These are phyloP conservation scores for Exutisphaerella laricina DNA, from an alignment of 2,329 filamentous ascomycete genomes.

Conservation along the genomic window DNA sequence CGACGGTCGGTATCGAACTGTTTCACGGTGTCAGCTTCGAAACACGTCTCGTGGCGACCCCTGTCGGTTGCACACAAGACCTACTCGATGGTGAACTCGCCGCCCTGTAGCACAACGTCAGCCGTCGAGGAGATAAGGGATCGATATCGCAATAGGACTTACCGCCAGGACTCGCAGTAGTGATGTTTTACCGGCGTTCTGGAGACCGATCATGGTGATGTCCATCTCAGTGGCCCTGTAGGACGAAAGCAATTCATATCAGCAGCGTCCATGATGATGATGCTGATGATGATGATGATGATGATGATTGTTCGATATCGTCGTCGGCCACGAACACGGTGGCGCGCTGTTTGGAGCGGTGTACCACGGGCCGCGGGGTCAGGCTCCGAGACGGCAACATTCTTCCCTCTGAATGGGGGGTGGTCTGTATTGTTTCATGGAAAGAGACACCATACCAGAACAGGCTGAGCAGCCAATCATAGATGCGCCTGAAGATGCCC, in stretches of 20 bases:
- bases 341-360: constrained; percentile 9
- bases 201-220: constrained; percentile 96
- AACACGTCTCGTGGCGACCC: constrained; percentile 12
- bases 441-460: constrained; percentile 70
- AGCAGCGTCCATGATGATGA: constrained; percentile 16
- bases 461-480: constrained; percentile 95
- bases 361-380: constrained; percentile 7
- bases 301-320: constrained; percentile 10
- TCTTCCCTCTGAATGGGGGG: not conserved
- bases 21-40: constrained; percentile 34
- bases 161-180: constrained; percentile 90
- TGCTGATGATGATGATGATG: no score
- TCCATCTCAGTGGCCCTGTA: constrained; percentile 97
- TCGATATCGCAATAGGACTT: constrained; percentile 43
- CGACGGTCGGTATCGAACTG: constrained; percentile 96
- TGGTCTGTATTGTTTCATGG: not conserved
- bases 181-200: constrained; percentile 97
- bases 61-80: constrained; percentile 37
- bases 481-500: constrained; percentile 85
- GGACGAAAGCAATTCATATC: constrained; percentile 17
- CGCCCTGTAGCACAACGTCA: constrained; percentile 61
- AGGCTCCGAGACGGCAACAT: constrained; percentile 19
- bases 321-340: constrained; percentile 1
- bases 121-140: constrained; percentile 20
- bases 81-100: constrained; percentile 98